phyloP scores from a whole-genome alignment of 495 filamentous ascomycete genomes.

The Platismatia glauca region DNA sequence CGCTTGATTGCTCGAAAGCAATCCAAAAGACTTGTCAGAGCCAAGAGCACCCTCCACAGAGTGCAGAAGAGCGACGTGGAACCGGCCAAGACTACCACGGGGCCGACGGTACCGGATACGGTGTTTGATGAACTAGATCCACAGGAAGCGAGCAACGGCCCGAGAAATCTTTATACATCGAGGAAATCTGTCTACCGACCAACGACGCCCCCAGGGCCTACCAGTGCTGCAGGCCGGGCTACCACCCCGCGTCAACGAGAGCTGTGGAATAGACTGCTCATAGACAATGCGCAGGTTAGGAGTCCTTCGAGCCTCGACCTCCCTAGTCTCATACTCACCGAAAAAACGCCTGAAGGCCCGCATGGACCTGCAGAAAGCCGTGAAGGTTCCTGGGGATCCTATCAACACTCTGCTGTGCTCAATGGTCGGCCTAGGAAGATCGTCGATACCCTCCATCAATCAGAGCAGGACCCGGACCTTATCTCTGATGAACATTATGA shows the following conservation, averaged over 20 bases:
- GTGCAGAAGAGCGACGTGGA: neutral
- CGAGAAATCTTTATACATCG: neutral
- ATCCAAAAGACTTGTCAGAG: neutral
- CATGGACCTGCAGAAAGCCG: neutral
- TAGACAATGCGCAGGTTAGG: slow-evolving; percentile 2
- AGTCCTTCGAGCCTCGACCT: slow-evolving; percentile 15
- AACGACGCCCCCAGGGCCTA: slow-evolving; percentile 10
- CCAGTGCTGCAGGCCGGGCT: neutral
- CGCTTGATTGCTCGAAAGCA: neutral
- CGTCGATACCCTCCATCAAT: slow-evolving; percentile 10
- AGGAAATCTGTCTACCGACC: slow-evolving; percentile 1
- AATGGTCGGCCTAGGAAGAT: slow-evolving; percentile 1
- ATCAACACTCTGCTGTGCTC: neutral
- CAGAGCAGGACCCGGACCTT: neutral
- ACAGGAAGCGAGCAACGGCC: neutral
- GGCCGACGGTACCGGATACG: neutral
- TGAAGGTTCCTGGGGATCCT: neutral
- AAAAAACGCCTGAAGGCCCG: neutral
- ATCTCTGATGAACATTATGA: neutral
- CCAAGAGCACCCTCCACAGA: neutral
- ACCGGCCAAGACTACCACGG: neutral
- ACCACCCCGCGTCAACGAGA: slow-evolving; percentile 27
- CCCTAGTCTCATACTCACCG: neutral
- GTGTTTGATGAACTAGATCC: neutral
- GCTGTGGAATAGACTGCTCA: slow-evolving; percentile 23